phyloP scores from a whole-genome alignment of 2,329 filamentous ascomycete species.

The Fusarium haematococcum region DNA sequence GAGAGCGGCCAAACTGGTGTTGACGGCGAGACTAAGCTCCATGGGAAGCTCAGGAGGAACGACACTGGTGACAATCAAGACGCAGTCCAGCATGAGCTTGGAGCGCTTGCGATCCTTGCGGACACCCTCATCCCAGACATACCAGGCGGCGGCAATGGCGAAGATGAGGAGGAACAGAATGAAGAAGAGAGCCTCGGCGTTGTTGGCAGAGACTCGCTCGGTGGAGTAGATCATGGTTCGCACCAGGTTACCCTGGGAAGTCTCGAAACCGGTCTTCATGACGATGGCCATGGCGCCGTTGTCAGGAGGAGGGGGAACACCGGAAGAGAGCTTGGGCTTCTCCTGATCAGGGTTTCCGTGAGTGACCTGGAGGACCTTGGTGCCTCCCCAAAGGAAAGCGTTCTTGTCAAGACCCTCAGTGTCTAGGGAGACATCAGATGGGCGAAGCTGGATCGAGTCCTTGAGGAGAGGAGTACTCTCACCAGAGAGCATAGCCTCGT shows the following conservation, averaged over 20 bases:
- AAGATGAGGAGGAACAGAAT: conserved; percentile 97
- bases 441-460: conserved; percentile 92
- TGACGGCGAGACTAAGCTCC: conserved; percentile 97
- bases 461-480: conserved; percentile 98
- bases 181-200: conserved; percentile 94
- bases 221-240: conserved; percentile 99
- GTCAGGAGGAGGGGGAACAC: conserved; percentile 87
- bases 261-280: conserved; percentile 98
- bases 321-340: conserved; percentile 76
- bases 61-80: conserved; percentile 97
- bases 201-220: conserved; percentile 98
- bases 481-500: conserved; percentile 98
- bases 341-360: conserved; percentile 85
- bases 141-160: conserved; percentile 97
- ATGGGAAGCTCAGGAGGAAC: conserved; percentile 98
- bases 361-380: conserved; percentile 95
- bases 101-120: conserved; percentile 94
- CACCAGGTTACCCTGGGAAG: conserved; percentile 95
- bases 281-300: conserved; percentile 94
- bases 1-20: conserved; percentile 93
- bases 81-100: conserved; percentile 95
- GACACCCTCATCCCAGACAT: conserved; percentile 98
- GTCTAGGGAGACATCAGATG: conserved; percentile 83
- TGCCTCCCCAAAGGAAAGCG: conserved; percentile 94
- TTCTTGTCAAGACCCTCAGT: conserved; percentile 96